Evolutionary conservation across 73 alveolate genomes (phyloP).

Genomic region (Tetrahymena borealis): DNA sequence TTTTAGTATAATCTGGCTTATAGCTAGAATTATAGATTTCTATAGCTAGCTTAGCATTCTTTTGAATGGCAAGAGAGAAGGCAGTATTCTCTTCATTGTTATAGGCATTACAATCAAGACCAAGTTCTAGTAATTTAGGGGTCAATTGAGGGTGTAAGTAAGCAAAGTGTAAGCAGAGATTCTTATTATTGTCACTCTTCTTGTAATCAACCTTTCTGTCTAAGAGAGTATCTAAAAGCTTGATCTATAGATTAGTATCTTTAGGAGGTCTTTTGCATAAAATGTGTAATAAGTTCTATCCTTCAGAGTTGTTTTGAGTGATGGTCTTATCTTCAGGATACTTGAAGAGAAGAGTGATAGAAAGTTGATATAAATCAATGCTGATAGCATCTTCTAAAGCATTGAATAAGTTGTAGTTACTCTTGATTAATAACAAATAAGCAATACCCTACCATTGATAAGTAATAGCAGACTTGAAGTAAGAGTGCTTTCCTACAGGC

Average conservation of each 20-base stretch:
- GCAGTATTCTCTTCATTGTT: conserved; percentile 18
- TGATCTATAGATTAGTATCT: not conserved
- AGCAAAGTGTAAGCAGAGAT: conserved; percentile 69
- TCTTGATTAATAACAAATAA: conserved; percentile 49
- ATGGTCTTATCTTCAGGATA: conserved; percentile 45
- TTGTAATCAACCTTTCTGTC: conserved; percentile 48
- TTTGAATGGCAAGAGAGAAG: conserved; percentile 18
- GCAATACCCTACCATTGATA: conserved; percentile 65
- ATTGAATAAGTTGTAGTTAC: conserved; percentile 41
- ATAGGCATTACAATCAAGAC: conserved; percentile 13
- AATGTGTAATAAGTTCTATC: conserved; percentile 58
- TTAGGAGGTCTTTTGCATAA: not conserved
- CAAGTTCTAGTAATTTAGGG: conserved; percentile 14
- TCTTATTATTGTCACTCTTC: conserved; percentile 42
- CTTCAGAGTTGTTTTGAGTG: conserved; percentile 26
- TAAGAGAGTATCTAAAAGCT: conserved; percentile 32
- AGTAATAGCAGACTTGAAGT: conserved; percentile 43
- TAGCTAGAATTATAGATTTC: not conserved
- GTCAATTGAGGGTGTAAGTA: conserved; percentile 17
- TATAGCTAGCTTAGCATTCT: not conserved
- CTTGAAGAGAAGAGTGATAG: conserved; percentile 53
- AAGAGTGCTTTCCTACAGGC: not conserved
- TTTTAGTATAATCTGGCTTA: conserved; percentile 1
- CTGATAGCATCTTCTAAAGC: conserved; percentile 76
- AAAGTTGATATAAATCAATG: conserved; percentile 51